Conservation (phyloP, 441 rosid species). For the Euphorbia schlechtendalii region DNA sequence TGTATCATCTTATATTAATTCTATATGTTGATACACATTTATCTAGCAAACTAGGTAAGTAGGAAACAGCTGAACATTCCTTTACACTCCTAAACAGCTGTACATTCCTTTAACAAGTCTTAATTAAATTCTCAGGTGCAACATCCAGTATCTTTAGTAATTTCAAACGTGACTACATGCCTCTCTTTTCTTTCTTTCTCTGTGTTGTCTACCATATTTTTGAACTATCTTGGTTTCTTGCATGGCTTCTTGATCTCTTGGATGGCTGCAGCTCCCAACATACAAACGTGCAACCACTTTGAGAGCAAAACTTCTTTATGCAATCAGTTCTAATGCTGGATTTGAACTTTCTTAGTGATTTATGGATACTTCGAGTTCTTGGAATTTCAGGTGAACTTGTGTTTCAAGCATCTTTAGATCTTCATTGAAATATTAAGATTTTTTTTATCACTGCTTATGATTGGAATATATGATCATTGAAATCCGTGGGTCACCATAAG, state of each 20-base stretch:
- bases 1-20: too few relatives aligned
- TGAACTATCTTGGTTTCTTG: conserved; percentile 17
- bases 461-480: background rate
- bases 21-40: too few relatives aligned
- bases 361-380: conserved; percentile 16
- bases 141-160: conserved; percentile 4
- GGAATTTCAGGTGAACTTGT: conserved; percentile 31
- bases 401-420: conserved; percentile 5
- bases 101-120: too few relatives aligned
- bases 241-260: conserved; percentile 19
- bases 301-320: conserved; percentile 89
- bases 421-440: background rate
- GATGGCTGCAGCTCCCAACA: conserved; percentile 21
- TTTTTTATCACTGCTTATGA: conserved; percentile 2
- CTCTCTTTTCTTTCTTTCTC: background rate
- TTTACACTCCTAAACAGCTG: too few relatives aligned
- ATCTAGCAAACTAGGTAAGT: too few relatives aligned
- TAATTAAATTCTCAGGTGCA: conserved; percentile 5
- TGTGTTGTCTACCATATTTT: conserved; percentile 9
- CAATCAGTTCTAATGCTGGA: conserved; percentile 95
- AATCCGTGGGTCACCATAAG: background rate
- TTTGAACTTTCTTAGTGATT: conserved; percentile 84
- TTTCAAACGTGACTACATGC: background rate
- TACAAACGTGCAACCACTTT: conserved; percentile 39
- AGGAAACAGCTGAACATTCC: too few relatives aligned